Conservation (phyloP, 768 basidiomycete genomes). For the Amanita molliuscula region DNA sequence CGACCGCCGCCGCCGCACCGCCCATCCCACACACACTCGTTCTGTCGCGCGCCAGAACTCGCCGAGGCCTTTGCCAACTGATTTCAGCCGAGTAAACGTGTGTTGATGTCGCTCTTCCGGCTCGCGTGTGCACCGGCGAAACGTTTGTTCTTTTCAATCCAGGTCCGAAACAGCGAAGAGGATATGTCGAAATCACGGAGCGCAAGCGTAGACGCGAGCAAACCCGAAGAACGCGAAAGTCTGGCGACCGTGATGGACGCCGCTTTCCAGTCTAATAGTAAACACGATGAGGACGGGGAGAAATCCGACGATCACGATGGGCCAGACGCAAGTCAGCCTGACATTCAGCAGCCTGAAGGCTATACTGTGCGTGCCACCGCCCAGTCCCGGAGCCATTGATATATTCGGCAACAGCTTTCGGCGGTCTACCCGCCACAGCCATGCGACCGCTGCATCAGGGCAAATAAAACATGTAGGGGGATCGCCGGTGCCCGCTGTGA, state of each 20-base stretch:
- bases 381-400: neutral
- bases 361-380: constrained; percentile 12
- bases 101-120: constrained; percentile 14
- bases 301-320: constrained; percentile 20
- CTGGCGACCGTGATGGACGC: constrained; percentile 23
- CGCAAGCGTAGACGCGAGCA: constrained; percentile 25
- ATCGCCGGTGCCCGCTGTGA: constrained; percentile 33
- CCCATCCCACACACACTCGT: neutral
- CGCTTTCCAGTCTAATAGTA: constrained; percentile 18
- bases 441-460: constrained; percentile 35
- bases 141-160: constrained; percentile 13
- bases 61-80: constrained; percentile 4
- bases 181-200: constrained; percentile 25
- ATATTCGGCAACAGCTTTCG: constrained; percentile 8
- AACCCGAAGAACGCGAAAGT: constrained; percentile 17
- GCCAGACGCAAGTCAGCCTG: constrained; percentile 17
- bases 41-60: neutral
- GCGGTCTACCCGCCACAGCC: constrained; percentile 27
- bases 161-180: constrained; percentile 7
- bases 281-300: constrained; percentile 15
- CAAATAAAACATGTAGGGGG: constrained; percentile 31
- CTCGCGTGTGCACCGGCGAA: constrained; percentile 14
- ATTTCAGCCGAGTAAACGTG: constrained; percentile 13
- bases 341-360: constrained; percentile 15
- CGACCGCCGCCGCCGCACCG: constrained; percentile 1